Evolutionary conservation across 768 basidiomycete species (phyloP), one percentile per base, ranked within the genome.

Genomic region (Boletus fagicola): DNA sequence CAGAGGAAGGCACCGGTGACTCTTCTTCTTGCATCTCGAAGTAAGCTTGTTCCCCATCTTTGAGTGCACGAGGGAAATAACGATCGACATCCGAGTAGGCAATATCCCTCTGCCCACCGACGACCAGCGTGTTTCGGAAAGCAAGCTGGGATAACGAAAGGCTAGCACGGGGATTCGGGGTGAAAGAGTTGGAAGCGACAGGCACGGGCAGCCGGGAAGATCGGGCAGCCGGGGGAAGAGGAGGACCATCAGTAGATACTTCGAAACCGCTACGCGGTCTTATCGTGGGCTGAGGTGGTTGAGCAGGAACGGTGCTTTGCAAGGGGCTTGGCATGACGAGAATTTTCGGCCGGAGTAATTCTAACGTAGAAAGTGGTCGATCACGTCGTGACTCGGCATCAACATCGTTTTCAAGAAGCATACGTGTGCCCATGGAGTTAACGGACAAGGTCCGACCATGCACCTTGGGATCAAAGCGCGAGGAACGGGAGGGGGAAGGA

Each of bases 311-410:
- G 18, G 72, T 65, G 50, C 78, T 74, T 64, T 94, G 90, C 38
- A 96, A 75, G 2, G 92, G 91, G 59, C 88, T 89, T 11, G 94
- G 94, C 94, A 97, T 96, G 59, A 97, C 85, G 45, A 97, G 85
- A n/a, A 94, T 80, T 70, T 94, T 94, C 1, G 94, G 94, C 22
- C 94, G 81, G 63, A 96, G 78, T 44, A 96, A 77, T 33, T 94
- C 90, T 55, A 87, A 62, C 13, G 88, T 88, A 11, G 90, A 92
- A 65, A 84, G 86, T 20, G 79, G 84, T 38, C 85, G 82, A 43
- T 85, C 81, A 75, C 77, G 53, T 64, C 62, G 62, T 2, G 61
- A 65, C 48, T 74, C 71, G 49, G 50, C 49, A 47, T 72, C 71
- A 18, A 35, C 77, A 54, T 83, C 84, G 58, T 83, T 79, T 47